Base-by-base conservation (phyloP, 225 moss, liverwort and hornwort genomes). In the Marchantia paleacea region DNA sequence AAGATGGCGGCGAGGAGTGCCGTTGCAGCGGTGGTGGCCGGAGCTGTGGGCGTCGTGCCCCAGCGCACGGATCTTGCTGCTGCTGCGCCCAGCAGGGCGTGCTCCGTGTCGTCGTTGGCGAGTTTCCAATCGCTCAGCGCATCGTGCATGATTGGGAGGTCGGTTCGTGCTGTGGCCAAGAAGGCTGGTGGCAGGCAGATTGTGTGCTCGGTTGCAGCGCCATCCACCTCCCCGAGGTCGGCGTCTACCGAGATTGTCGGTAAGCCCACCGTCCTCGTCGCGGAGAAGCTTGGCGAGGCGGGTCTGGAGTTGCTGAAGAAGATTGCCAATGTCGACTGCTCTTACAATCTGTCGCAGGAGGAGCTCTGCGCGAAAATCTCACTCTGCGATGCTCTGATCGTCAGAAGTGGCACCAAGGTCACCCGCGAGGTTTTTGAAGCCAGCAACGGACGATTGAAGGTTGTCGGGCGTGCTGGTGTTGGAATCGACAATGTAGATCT, bases 401-500 rank as follows among this genome's bases (percentile, higher is more conserved):
- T 97, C 70, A 89, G 97, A 52, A 97, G 97, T 81, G 95, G 92
- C 7, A 97, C 97, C 13, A 95, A 97, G 85, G 97, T 97, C 73
- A 97, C 97, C 6, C 87, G 97, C 30, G 89, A 91, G 70, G 97
- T 97, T 5, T 93, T 97, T 65, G 95, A 97, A 80, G 90, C 97
- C 6, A 92, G 94, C 13, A 92, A 92, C 49, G 97, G 97, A n/a
- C 87, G 92, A 25, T 86, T 97, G 57, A 94, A 93, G 80, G 97
- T 99, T 18, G 97, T 99, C 30, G 97, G 97, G 10, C 85, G 97
- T 70, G 97, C 97, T 0, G 97, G 97, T n/a, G 97, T 99, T n/a
- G 97, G 97, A 67, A 99, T 99, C 64, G 97, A 99, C 81, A 99
- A 99, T 82, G 97, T 99, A 3, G 97, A 99, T 79, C 79, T 99